These are phyloP conservation scores for Lachnellula willkommii DNA, from an alignment of 2,329 filamentous ascomycete species.

Conservation along the genomic window DNA sequence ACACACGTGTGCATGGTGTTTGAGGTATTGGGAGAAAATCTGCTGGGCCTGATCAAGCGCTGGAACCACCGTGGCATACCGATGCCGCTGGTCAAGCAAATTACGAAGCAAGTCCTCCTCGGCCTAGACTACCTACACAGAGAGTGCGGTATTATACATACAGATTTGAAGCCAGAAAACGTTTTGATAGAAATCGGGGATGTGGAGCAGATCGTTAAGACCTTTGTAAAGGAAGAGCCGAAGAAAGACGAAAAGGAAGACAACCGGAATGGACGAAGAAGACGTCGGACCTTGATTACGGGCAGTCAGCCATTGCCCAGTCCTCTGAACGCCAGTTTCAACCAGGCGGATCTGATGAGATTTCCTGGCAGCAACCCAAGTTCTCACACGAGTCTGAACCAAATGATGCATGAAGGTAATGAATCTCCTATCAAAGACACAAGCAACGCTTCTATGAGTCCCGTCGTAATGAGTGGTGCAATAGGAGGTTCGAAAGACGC, in stretches of 20 bases:
- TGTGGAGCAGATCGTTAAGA: slow-evolving; percentile 96
- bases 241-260: slow-evolving; percentile 72
- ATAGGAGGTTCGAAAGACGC: slow-evolving; percentile 39
- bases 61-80: slow-evolving; percentile 98
- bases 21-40: slow-evolving; percentile 91
- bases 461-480: slow-evolving; percentile 51
- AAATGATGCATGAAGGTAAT: slow-evolving; percentile 76
- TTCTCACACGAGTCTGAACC: slow-evolving; percentile 72
- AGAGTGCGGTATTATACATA: slow-evolving; percentile 98
- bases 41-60: slow-evolving; percentile 91
- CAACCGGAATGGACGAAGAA: slow-evolving; percentile 83
- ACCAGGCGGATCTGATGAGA: slow-evolving; percentile 62
- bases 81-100: slow-evolving; percentile 95
- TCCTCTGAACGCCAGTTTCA: slow-evolving; percentile 88
- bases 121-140: slow-evolving; percentile 94
- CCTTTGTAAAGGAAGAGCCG: slow-evolving; percentile 77
- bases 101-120: slow-evolving; percentile 94
- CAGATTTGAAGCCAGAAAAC: slow-evolving; percentile 95
- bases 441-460: slow-evolving; percentile 33
- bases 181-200: slow-evolving; percentile 98
- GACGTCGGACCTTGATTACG: slow-evolving; percentile 89
- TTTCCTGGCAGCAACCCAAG: slow-evolving; percentile 52
- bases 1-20: slow-evolving; percentile 99
- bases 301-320: slow-evolving; percentile 94
- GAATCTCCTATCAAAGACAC: slow-evolving; percentile 36